Conservation (phyloP, 1,139 yeast genomes). For the Magnusiomyces sp. region DNA sequence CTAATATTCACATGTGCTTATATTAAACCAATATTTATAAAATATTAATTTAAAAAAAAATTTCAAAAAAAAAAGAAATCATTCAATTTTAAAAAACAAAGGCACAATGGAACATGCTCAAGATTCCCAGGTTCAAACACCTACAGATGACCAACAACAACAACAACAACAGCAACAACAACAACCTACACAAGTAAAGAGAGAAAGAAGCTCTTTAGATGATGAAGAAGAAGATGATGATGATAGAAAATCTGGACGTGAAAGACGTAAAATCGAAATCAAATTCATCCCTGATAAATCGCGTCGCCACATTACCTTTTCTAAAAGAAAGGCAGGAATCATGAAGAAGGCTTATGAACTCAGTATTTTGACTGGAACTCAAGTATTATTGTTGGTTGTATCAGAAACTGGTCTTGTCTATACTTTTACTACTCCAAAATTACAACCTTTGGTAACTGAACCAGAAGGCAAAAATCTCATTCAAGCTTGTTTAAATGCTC, state of each 20-base stretch:
- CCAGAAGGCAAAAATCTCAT: constrained; percentile 94
- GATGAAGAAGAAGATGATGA: constrained; percentile 64
- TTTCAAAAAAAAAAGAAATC: not conserved
- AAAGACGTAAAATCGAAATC: constrained; percentile 93
- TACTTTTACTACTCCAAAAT: constrained; percentile 96
- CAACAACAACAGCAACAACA: constrained; percentile 6
- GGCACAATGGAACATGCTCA: not conserved
- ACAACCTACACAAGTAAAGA: constrained; percentile 15
- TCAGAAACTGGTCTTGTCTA: constrained; percentile 96
- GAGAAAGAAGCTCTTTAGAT: constrained; percentile 29
- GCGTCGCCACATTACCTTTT: constrained; percentile 93
- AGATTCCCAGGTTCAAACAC: not conserved
- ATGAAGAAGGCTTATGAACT: constrained; percentile 97
- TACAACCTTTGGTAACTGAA: constrained; percentile 94
- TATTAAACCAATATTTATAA: not conserved
- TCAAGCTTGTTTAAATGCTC: constrained; percentile 95
- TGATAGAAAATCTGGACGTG: constrained; percentile 56
- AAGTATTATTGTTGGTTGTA: constrained; percentile 85
- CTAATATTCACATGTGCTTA: no score
- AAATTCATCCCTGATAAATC: constrained; percentile 96
- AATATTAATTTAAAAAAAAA: no score
- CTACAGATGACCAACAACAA: not conserved
- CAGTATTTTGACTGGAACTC: constrained; percentile 93
- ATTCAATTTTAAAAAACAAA: not conserved
- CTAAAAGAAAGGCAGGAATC: constrained; percentile 96